A percentile compares a stretch with the other conserved stretches of the same genome.
Evolutionary conservation across 768 basidiomycete genomes (phyloP).

Genomic region (Phanerochaete sordida): DNA sequence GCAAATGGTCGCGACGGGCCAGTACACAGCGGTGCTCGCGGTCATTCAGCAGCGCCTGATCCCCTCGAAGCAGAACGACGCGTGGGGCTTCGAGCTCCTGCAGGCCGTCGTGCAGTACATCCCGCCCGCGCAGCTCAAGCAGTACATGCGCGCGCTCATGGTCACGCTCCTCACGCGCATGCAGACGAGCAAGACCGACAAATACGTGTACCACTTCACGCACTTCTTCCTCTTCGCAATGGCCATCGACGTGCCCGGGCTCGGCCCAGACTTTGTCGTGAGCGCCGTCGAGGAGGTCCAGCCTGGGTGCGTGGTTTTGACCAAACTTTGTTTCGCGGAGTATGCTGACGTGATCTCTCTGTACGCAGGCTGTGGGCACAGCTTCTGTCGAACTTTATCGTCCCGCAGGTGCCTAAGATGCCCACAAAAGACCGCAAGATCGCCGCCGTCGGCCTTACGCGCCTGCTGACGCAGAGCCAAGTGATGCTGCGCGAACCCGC

Average conservation of each 20-base stretch:
- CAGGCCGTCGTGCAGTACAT: conserved; percentile 71
- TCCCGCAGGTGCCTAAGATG: conserved; percentile 79
- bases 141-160: conserved; percentile 71
- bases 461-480: conserved; percentile 71
- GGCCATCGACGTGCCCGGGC: conserved; percentile 69
- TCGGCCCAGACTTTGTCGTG: conserved; percentile 79
- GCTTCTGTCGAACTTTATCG: conserved; percentile 69
- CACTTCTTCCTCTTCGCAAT: conserved; percentile 73
- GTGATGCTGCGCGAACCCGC: conserved; percentile 66
- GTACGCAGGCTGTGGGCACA: conserved; percentile 65
- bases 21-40: conserved; percentile 76
- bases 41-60: conserved; percentile 89
- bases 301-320: conserved; percentile 52
- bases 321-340: background rate
- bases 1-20: conserved; percentile 65
- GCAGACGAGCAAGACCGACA: conserved; percentile 86
- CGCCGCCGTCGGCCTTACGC: conserved; percentile 73
- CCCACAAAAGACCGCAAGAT: conserved; percentile 83
- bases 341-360: background rate
- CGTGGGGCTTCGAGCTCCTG: conserved; percentile 87
- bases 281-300: conserved; percentile 82
- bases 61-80: conserved; percentile 83
- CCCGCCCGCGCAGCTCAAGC: conserved; percentile 64
- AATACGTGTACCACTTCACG: conserved; percentile 79
- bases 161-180: conserved; percentile 81